phyloP scores from a whole-genome alignment of 75 land plant species.

The Ceratopteris richardii region DNA sequence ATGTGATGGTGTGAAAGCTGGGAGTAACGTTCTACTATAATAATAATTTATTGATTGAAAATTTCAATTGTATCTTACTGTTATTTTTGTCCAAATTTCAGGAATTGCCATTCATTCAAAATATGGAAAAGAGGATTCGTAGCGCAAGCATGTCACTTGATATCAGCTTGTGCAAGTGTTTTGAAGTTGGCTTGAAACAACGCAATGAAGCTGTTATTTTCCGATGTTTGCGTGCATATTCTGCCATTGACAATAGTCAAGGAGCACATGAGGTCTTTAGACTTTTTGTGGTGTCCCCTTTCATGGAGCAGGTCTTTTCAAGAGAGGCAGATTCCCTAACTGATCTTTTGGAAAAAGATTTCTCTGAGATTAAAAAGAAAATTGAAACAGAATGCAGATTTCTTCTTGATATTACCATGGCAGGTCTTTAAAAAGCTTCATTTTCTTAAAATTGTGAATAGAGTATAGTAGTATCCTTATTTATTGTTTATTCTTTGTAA shows the following conservation, averaged over 20 bases:
- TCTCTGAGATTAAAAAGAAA: conserved; percentile 45
- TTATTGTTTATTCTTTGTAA: conserved; percentile 4
- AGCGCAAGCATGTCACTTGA: conserved; percentile 64
- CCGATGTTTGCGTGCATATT: conserved; percentile 96
- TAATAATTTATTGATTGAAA: background rate
- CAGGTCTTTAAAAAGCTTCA: conserved; percentile 34
- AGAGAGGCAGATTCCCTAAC: conserved; percentile 28
- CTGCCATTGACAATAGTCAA: conserved; percentile 80
- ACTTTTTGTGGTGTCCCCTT: conserved; percentile 60
- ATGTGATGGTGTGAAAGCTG: too few relatives aligned
- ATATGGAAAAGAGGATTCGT: conserved; percentile 78
- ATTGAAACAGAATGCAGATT: conserved; percentile 84
- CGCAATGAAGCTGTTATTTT: conserved; percentile 67
- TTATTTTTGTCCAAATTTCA: too few relatives aligned
- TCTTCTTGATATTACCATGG: conserved; percentile 75
- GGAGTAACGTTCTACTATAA: too few relatives aligned
- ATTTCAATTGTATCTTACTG: too few relatives aligned
- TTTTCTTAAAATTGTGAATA: background rate
- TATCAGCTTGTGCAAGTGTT: conserved; percentile 65
- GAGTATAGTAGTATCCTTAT: background rate
- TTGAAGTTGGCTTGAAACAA: conserved; percentile 66
- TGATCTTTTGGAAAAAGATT: conserved; percentile 66
- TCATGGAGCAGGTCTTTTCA: conserved; percentile 51
- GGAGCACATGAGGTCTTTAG: conserved; percentile 91
- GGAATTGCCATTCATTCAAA: conserved; percentile 88